A percentile compares a stretch with the other conserved stretches of the same genome.
phyloP scores from a whole-genome alignment of 1,284 basidiomycete genomes.

The Erythrobasidium hasegawianum region DNA sequence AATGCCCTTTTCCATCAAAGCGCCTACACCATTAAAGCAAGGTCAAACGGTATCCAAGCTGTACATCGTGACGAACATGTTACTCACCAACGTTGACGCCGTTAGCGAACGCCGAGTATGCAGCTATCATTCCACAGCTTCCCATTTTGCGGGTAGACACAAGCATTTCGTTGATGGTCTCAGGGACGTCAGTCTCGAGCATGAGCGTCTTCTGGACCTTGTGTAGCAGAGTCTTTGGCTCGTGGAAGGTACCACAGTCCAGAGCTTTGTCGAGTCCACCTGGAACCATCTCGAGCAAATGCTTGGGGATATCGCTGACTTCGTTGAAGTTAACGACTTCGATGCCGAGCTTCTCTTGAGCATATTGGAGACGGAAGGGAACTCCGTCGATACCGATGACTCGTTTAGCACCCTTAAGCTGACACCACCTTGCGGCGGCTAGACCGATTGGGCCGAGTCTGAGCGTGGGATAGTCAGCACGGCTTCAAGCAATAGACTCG shows the following conservation, averaged over 20 bases:
- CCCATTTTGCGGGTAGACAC: constrained; percentile 62
- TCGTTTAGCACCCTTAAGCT: constrained; percentile 65
- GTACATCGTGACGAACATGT: too few relatives aligned
- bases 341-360: constrained; percentile 57
- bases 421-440: constrained; percentile 54
- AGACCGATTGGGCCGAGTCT: constrained; percentile 62
- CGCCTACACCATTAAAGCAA: too few relatives aligned
- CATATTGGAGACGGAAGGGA: constrained; percentile 61
- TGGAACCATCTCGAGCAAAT: constrained; percentile 60
- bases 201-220: constrained; percentile 66
- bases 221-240: constrained; percentile 57
- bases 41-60: too few relatives aligned
- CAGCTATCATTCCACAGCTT: constrained; percentile 20
- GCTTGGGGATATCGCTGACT: constrained; percentile 37
- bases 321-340: constrained; percentile 64
- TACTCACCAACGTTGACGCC: constrained; percentile 65
- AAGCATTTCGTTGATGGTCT: constrained; percentile 66
- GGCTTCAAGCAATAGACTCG: neutral
- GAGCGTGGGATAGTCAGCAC: constrained; percentile 39
- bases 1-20: constrained; percentile 67
- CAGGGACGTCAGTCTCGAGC: constrained; percentile 70
- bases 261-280: constrained; percentile 63
- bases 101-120: constrained; percentile 50
- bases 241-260: constrained; percentile 63
- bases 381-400: constrained; percentile 69